Evolutionary conservation across 1,284 basidiomycete species (phyloP).

Genomic region (Pisolithus thermaeus): DNA sequence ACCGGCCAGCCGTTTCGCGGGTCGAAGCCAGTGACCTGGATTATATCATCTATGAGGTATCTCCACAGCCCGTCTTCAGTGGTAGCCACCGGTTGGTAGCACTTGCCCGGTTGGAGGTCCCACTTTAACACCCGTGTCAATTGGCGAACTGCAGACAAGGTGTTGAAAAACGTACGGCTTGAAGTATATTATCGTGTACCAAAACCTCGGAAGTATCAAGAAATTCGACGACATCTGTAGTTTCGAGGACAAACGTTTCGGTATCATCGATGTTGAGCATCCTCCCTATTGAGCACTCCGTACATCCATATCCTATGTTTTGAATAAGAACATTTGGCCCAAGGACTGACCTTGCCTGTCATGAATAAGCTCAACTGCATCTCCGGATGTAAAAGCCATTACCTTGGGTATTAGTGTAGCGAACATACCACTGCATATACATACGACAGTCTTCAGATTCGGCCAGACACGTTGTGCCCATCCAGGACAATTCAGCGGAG

Average conservation of each 20-base stretch:
- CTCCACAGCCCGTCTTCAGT: not conserved
- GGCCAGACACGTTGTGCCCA: conserved; percentile 12
- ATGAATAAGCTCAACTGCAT: not conserved
- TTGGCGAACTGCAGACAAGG: too few relatives aligned
- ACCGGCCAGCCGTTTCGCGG: not conserved
- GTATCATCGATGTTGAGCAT: not conserved
- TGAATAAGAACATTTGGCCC: conserved; percentile 8
- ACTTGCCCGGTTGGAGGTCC: conserved; percentile 7
- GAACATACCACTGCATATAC: conserved; percentile 13
- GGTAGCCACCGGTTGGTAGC: not conserved
- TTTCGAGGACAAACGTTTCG: conserved; percentile 5
- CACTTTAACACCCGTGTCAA: conserved; percentile 9
- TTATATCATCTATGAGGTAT: not conserved
- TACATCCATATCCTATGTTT: conserved; percentile 6
- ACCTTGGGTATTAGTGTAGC: conserved; percentile 12
- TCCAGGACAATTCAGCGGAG: conserved; percentile 9
- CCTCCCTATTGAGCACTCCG: conserved; percentile 3
- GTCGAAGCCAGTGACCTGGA: not conserved
- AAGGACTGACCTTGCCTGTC: conserved; percentile 13
- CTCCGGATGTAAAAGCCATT: not conserved
- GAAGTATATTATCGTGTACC: conserved; percentile 9
- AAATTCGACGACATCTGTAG: conserved; percentile 11
- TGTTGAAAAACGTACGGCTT: conserved; percentile 9
- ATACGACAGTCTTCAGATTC: not conserved
- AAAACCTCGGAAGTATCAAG: conserved; percentile 10